phyloP scores from a whole-genome alignment of 2,329 filamentous ascomycete species.

The Delphinella strobiligena region DNA sequence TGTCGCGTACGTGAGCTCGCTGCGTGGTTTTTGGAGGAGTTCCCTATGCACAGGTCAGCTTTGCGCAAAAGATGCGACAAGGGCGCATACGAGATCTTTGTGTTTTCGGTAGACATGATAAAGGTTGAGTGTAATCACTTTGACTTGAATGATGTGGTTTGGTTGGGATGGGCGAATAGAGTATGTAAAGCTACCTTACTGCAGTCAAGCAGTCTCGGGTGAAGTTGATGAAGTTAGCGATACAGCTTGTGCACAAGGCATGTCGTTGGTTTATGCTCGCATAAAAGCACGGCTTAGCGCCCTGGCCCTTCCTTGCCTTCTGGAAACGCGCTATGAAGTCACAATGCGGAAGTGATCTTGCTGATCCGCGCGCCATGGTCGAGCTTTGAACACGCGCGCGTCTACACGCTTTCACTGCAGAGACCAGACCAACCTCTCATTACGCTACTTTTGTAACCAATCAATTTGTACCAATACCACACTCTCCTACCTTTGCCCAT shows the following conservation, averaged over 20 bases:
- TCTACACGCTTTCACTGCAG: neutral
- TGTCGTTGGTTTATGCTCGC: neutral
- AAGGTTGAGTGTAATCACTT: constrained; percentile 1
- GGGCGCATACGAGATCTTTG: constrained; percentile 5
- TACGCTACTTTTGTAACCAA: neutral
- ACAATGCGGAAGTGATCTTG: neutral
- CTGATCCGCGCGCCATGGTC: neutral
- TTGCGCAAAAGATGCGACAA: neutral
- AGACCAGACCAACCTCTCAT: neutral
- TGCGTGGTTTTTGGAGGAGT: constrained; percentile 76
- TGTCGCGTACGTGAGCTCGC: constrained; percentile 81
- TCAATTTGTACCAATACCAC: too few relatives aligned
- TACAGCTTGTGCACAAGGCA: neutral
- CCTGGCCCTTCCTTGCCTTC: too few relatives aligned
- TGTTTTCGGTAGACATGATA: constrained; percentile 6
- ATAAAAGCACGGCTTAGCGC: too few relatives aligned
- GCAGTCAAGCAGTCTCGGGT: neutral
- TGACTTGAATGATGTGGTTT: too few relatives aligned
- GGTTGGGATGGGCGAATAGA: too few relatives aligned
- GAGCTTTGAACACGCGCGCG: neutral
- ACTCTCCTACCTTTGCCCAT: too few relatives aligned
- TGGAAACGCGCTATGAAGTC: neutral
- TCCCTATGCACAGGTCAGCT: constrained; percentile 45
- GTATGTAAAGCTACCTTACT: too few relatives aligned
- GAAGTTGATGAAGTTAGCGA: neutral